These are phyloP conservation scores for Sphagnurus paluster DNA, from an alignment of 1,284 basidiomycete genomes.

Conservation along the genomic window DNA sequence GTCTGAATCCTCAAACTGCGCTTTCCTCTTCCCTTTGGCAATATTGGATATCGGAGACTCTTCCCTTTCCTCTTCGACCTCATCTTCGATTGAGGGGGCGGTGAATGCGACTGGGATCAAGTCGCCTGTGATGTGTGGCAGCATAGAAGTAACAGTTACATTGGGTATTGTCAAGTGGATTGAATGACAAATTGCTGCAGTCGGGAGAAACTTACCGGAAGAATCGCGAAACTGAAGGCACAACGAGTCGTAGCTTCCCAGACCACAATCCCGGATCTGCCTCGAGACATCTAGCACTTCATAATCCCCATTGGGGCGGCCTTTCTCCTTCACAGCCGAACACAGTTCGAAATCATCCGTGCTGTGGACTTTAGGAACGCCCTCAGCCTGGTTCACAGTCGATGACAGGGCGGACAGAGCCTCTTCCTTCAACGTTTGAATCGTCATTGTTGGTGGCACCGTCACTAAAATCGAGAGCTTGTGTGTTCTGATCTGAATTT, in stretches of 20 bases:
- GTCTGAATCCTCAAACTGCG: conserved; percentile 26
- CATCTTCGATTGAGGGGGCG: conserved; percentile 27
- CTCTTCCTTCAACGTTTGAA: conserved; percentile 61
- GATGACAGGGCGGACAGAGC: conserved; percentile 60
- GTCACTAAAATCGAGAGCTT: conserved; percentile 65
- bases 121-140: conserved; percentile 24
- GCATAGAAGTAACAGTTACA: conserved; percentile 16
- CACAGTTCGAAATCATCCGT: conserved; percentile 68
- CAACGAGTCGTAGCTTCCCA: conserved; percentile 63
- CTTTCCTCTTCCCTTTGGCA: conserved; percentile 43
- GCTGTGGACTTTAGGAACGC: conserved; percentile 43
- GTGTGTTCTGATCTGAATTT: conserved; percentile 69
- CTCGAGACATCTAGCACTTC: conserved; percentile 47
- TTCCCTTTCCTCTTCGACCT: conserved; percentile 24
- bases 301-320: conserved; percentile 48
- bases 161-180: conserved; percentile 13
- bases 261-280: conserved; percentile 45
- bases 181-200: conserved; percentile 5
- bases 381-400: conserved; percentile 38
- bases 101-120: conserved; percentile 28
- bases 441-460: conserved; percentile 49
- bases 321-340: conserved; percentile 49
- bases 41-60: conserved; percentile 18
- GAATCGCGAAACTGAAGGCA: conserved; percentile 65
- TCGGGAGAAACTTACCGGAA: conserved; percentile 46